A percentile compares a stretch with the other conserved stretches of the same genome.
Evolutionary conservation across 352 stramenopile species (phyloP).

Genomic region (Pilasporangium apinafurcum): DNA sequence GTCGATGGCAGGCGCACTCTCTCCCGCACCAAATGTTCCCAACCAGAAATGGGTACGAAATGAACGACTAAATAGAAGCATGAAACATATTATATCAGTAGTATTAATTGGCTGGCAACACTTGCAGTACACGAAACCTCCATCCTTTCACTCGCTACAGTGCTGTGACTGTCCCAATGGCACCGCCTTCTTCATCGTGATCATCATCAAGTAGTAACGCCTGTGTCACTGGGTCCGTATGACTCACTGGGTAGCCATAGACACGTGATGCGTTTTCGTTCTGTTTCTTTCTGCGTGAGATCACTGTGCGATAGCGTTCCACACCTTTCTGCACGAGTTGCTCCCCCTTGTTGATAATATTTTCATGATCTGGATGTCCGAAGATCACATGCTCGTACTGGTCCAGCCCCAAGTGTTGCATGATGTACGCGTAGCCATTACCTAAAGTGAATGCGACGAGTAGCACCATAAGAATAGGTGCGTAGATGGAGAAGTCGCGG

Average conservation of each 20-base stretch:
- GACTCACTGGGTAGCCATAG: conserved; percentile 30
- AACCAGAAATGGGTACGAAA: no score
- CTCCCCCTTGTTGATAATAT: conserved; percentile 39
- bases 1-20: no score
- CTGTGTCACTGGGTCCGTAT: background rate
- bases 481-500: conserved; percentile 45
- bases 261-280: conserved; percentile 13
- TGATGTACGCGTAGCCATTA: conserved; percentile 46
- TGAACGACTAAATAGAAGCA: no score
- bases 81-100: no score
- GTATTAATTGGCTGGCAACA: no score
- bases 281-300: conserved; percentile 27
- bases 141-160: no score
- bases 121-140: no score
- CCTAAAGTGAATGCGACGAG: conserved; percentile 35
- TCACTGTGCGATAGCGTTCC: conserved; percentile 25
- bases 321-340: conserved; percentile 41
- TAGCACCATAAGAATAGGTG: conserved; percentile 44
- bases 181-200: background rate
- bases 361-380: conserved; percentile 22
- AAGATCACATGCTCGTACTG: conserved; percentile 60
- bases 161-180: no score
- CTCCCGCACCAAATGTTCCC: no score
- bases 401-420: conserved; percentile 49
- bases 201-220: conserved; percentile 2